Base-by-base conservation (phyloP, 2,329 filamentous ascomycete species). In the Aciculosporium take region DNA sequence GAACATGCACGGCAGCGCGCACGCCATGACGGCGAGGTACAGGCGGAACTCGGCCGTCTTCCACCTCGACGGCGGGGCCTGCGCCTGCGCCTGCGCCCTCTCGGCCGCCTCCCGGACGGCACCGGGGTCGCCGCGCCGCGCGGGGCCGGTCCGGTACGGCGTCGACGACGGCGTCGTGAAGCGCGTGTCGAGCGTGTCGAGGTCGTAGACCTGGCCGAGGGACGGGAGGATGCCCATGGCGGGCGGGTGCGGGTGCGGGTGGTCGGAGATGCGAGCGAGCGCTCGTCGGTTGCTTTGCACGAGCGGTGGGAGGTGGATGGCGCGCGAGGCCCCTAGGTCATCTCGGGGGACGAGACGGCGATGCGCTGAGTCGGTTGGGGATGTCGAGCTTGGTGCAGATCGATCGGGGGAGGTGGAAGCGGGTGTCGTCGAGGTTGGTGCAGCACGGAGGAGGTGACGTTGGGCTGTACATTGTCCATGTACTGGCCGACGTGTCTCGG, bases 1-100 rank as follows among this genome's bases (percentile, higher is more conserved):
- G 63, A 94, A 86, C 88, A 98, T 98, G 53, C 79, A 72, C 7
- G 86, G 85, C 21, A 96, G 69, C 42, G 68, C 69, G 5, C 74
- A 56, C 24, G 71, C 46, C 51, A 95, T 74, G 49, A 84, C 62
- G 17, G 81, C 37, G 51, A 79, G 82, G 65, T 98, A 96, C 41
- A 87, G 51, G 57, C 76, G 81, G 65, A 91, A 96, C 63, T 98
- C 91, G 3, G 73, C 71, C 0, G 87, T 93, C 20, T 71, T 76
- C 89, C 89, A 98, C 78, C 74, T 81, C 33, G 88, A 73, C 28
- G 77, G 74, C 46, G 73, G 68, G 42, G 60, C 70, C 54, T 59
- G 57, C 32, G 54, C 57, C 46, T 58, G 61, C 36, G 56, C 56
- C 46, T 58, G 60, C 36, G 56, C 64, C 59, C 67, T 67, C 41